These are phyloP conservation scores for Mycena leptocephala DNA, from an alignment of 768 basidiomycete species.

Conservation along the genomic window DNA sequence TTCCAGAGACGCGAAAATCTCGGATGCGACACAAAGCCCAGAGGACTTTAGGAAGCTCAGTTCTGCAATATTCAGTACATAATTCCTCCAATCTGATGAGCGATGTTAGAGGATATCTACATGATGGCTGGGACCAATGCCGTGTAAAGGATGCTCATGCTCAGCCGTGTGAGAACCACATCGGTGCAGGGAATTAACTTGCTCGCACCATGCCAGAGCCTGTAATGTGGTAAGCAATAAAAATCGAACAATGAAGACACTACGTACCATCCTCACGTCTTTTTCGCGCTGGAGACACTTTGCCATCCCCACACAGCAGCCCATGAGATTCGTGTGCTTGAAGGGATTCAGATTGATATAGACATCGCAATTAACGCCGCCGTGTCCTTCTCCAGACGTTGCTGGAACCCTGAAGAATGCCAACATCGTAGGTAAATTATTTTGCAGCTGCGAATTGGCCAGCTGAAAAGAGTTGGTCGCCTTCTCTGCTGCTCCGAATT, in stretches of 20 bases:
- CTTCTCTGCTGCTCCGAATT: too few relatives aligned
- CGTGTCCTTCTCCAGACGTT: not conserved
- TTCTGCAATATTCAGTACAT: conserved; percentile 5
- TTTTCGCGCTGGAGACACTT: conserved; percentile 6
- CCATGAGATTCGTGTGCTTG: conserved; percentile 16
- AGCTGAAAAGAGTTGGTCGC: too few relatives aligned
- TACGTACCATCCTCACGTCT: conserved; percentile 4
- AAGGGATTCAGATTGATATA: not conserved
- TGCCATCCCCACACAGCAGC: conserved; percentile 28
- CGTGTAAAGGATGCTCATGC: too few relatives aligned
- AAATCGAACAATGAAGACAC: not conserved
- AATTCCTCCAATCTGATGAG: conserved; percentile 17
- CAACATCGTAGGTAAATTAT: too few relatives aligned
- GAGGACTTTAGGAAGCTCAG: conserved; percentile 39
- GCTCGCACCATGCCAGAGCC: conserved; percentile 29
- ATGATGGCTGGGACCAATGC: too few relatives aligned
- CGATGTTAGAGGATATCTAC: not conserved
- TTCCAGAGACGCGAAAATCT: conserved; percentile 48
- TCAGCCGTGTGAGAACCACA: not conserved
- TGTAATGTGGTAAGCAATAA: not conserved
- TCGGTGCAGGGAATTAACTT: conserved; percentile 10
- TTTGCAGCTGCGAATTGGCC: too few relatives aligned
- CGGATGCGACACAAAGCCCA: conserved; percentile 40
- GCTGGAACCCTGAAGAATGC: too few relatives aligned
- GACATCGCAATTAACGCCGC: not conserved